Base-by-base conservation (phyloP, 345 rosid species). In the Murraya koenigii region DNA sequence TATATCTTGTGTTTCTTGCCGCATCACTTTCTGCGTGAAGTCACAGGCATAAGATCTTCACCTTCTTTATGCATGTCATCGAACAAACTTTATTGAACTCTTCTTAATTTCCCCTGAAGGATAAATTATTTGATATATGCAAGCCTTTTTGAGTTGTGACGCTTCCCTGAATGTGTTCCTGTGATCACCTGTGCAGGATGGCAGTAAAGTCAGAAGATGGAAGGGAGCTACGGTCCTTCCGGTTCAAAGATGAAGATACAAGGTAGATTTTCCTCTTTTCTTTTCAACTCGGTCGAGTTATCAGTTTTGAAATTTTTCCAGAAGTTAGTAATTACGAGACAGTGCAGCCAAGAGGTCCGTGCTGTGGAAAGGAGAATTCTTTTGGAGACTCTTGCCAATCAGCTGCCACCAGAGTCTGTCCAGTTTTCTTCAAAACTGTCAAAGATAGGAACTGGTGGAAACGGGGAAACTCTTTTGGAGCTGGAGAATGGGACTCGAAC, bases 101-200 rank as follows among this genome's bases (percentile, higher is more conserved):
- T 41, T 41, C 14, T 10, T 10, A 41, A 10, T 41, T 41, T 11
- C 47, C 47, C 47, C 44, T 39, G 44, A 8, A 39, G 44, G 44
- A 39, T 39, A 9, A 39, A 8, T 2, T 9, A 41, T 33, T 64
- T 6, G 17, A n/a, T 38, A 38, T 25, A 26, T 36, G 15, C 19
- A 28, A 69, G 13, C 52, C 66, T 30, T n/a, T 11, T 44, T 44
- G 49, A 44, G 49, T 44, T 61, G 14, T 61, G 62, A 77, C 64
- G 70, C 63, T 32, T 79, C 47, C 8, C 86, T 87, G 84, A 92
- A 83, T 80, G 80, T 86, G 83, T 85, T 80, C 87, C 75, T 83
- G 82, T 75, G 72, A 86, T 88, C 98, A 90, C 90, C 94, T 77
- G 87, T 87, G 93, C 98, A 93, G 99, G 96, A 93, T 95, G 91